Evolutionary conservation across 2,329 filamentous ascomycete genomes (phyloP).

Genomic region (Fusarium sp.): DNA sequence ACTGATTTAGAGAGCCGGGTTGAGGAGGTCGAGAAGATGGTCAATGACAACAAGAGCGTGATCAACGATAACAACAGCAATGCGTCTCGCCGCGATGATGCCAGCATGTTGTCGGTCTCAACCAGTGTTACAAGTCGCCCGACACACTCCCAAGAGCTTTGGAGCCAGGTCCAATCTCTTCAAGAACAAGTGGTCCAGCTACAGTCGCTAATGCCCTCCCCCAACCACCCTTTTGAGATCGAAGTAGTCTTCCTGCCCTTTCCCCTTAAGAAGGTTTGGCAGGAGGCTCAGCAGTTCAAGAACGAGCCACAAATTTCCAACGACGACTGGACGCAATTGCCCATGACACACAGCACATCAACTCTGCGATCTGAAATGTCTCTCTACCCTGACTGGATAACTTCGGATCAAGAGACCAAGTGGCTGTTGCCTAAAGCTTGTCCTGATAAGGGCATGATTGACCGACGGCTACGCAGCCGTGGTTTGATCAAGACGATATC

Average conservation of each 20-base stretch:
- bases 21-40: conserved; percentile 69
- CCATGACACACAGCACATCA: conserved; percentile 59
- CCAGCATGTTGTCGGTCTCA: conserved; percentile 61
- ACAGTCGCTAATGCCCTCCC: conserved; percentile 72
- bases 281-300: conserved; percentile 62
- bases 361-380: conserved; percentile 62
- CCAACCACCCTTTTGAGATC: conserved; percentile 75
- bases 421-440: conserved; percentile 79
- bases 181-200: conserved; percentile 66
- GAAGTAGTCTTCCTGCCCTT: conserved; percentile 84
- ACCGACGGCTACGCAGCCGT: conserved; percentile 78
- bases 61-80: conserved; percentile 60
- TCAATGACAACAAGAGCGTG: conserved; percentile 57
- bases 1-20: conserved; percentile 75
- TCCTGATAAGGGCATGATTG: conserved; percentile 70
- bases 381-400: conserved; percentile 60
- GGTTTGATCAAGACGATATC: conserved; percentile 75
- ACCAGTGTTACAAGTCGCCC: conserved; percentile 57
- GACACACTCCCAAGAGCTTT: conserved; percentile 60
- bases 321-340: conserved; percentile 68
- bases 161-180: conserved; percentile 62
- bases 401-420: conserved; percentile 61
- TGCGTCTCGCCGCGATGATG: conserved; percentile 57
- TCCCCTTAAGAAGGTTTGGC: conserved; percentile 67
- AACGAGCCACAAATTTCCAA: conserved; percentile 51